Evolutionary conservation across 306 rosid genomes (phyloP), one percentile per base, ranked within the genome.

Genomic region (Pyrus bretschneideri): DNA sequence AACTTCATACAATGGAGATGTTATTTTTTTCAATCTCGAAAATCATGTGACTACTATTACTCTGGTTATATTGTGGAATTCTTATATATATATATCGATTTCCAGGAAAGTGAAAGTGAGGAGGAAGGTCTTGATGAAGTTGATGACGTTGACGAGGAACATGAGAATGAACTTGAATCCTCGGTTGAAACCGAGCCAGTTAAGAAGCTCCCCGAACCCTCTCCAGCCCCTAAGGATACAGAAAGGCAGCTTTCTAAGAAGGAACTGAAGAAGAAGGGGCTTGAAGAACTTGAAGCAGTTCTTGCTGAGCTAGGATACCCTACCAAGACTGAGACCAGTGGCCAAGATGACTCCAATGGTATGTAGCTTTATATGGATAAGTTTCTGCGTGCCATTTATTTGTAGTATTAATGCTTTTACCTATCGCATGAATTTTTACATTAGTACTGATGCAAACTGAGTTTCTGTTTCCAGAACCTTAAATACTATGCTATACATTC

Each of bases 201-300:
- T 75, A 64, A 76, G 71, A 87, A 77, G 76, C 75, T 71, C 49
- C 67, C 82, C 75, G 90, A 85, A 76, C 78, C 83, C 44, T 44
- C 85, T 62, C 70, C 30, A 30, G 86, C 79, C 71, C 83, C 93
- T 38, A 88, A 87, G 74, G 96, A 91, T 61, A 60, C 91, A 8
- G 96, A 91, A 78, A 84, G 96, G 73, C 96, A 91, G 75, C 96
- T 91, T 61, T 91, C 96, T 8, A 91, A 91, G 85, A 91, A 91
- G 83, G 96, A 91, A 79, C 76, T 86, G 84, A 91, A 91, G 89
- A 91, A 91, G 67, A 91, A 91, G 74, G 96, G 75, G n/a, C 96
- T 91, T 73, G 88, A 85, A 82, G 96, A 88, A 78, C 93, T 91
- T 68, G 96, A 89, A 0, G 96, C 93, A 64, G 89, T 89, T 86